Evolutionary conservation across 2,329 filamentous ascomycete species (phyloP), one percentile per base, ranked within the genome.

Genomic region (Biscogniauxia mediterranea): DNA sequence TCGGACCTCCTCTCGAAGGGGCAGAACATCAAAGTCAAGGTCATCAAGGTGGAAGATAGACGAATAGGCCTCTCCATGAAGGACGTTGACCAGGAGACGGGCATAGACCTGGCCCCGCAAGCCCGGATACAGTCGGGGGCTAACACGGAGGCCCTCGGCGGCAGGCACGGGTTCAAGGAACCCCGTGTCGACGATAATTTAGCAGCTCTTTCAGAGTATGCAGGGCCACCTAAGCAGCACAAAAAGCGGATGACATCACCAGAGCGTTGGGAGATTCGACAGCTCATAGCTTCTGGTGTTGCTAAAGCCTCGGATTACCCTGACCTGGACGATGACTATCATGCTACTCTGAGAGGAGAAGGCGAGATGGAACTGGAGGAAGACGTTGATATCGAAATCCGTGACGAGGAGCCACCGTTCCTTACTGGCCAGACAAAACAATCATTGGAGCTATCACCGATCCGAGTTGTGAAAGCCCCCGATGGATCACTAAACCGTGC

Each of bases 401-500:
- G 89, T 67, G 95, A 99, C 64, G 95, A 99, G 70, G 95, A 99
- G 71, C 96, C 95, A 0, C 95, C 95, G 0, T 99, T 99, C 80
- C 77, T 99, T 64, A 91, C 92, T 17, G 95, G 95, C 4, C 96
- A 99, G 75, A 99, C 95, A 0, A 97, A 97, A 73, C 93, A 97
- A 73, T 97, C 93, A 9, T 82, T 99, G 8, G 95, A 99, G 71
- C 79, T 99, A 3, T 97, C 93, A 1, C 95, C 95, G 0, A 99
- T 99, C 64, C 86, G 96, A 66, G 93, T 99, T 21, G 92, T 99
- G 69, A 98, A 98, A 77, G 95, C 95, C 1, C 96, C 95, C 0
- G 95, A 99, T 76, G 95, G 95, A n/a, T 98, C 94, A 3, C 88
- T 99, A 76, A 99, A 99, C 74, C 86, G 95, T 71, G 92, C 96